These are phyloP conservation scores for Thraustochytrium striatum DNA, from an alignment of 352 stramenopile genomes.

Conservation along the genomic window DNA sequence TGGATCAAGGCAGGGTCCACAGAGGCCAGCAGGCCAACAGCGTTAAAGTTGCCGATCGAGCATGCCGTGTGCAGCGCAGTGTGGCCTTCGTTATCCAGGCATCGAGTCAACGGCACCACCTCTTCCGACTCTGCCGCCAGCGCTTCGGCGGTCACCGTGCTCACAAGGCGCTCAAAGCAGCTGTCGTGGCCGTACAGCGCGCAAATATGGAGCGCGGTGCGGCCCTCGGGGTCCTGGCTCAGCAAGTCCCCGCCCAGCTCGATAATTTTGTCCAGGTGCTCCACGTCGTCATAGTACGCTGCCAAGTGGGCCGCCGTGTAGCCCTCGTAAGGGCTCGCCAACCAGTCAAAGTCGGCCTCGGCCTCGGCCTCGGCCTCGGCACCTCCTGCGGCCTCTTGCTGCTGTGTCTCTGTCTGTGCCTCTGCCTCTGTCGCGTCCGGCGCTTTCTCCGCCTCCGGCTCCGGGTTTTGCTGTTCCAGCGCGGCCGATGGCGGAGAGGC, in stretches of 20 bases:
- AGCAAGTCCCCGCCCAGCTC: constrained; percentile 21
- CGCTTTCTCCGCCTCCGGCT: no score
- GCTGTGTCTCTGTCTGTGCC: background rate
- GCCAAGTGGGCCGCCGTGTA: constrained; percentile 44
- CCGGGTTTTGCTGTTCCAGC: no score
- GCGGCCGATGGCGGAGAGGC: background rate
- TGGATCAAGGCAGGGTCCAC: background rate
- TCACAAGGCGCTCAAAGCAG: constrained; percentile 30
- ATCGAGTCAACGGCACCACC: no score
- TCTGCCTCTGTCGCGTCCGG: background rate
- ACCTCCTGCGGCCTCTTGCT: background rate
- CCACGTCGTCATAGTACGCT: constrained; percentile 21
- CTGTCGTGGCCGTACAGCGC: constrained; percentile 20
- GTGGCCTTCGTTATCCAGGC: constrained; percentile 19
- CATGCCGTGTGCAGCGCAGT: constrained; percentile 43
- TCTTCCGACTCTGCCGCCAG: no score
- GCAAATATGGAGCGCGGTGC: constrained; percentile 37
- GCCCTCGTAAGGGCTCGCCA: constrained; percentile 23
- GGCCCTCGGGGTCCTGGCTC: constrained; percentile 8
- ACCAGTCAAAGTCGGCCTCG: constrained; percentile 16
- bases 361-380: background rate
- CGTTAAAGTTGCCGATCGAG: constrained; percentile 31
- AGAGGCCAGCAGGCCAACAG: background rate
- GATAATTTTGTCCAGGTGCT: constrained; percentile 11
- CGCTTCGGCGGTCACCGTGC: background rate